phyloP scores from a whole-genome alignment of 768 basidiomycete species.

The Steccherinum ochraceum region DNA sequence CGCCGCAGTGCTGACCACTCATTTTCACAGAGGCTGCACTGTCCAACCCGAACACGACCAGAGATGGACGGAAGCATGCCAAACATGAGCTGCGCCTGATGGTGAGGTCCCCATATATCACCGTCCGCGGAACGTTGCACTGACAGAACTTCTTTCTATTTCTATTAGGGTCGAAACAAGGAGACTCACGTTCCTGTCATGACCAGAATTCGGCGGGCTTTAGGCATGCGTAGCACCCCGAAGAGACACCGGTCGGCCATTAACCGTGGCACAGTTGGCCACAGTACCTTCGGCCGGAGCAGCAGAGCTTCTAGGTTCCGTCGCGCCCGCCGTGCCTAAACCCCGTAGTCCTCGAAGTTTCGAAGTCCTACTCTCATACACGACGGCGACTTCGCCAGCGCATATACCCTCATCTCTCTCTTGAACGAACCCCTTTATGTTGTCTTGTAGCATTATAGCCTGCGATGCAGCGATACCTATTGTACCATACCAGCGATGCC shows the following conservation, averaged over 20 bases:
- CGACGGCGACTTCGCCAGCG: no score
- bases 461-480: no score
- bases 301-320: no score
- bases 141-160: neutral
- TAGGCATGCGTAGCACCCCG: constrained; percentile 45
- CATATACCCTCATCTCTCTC: no score
- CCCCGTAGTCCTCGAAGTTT: no score
- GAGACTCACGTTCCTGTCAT: constrained; percentile 42
- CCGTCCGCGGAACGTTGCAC: neutral
- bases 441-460: no score
- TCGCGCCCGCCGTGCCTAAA: no score
- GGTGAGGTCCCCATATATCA: constrained; percentile 25
- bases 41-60: constrained; percentile 45
- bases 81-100: constrained; percentile 39
- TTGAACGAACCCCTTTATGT: no score
- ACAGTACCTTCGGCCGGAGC: no score
- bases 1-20: neutral
- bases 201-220: constrained; percentile 43
- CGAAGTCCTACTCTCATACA: no score
- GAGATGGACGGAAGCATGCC: constrained; percentile 36
- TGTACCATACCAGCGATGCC: no score
- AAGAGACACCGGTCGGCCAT: neutral
- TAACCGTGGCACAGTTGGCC: no score
- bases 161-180: constrained; percentile 33
- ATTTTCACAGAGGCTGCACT: constrained; percentile 36